A percentile compares a stretch with the other conserved stretches of the same genome.
phyloP scores from a whole-genome alignment of 2,329 filamentous ascomycete species.

The Hortaea werneckii region DNA sequence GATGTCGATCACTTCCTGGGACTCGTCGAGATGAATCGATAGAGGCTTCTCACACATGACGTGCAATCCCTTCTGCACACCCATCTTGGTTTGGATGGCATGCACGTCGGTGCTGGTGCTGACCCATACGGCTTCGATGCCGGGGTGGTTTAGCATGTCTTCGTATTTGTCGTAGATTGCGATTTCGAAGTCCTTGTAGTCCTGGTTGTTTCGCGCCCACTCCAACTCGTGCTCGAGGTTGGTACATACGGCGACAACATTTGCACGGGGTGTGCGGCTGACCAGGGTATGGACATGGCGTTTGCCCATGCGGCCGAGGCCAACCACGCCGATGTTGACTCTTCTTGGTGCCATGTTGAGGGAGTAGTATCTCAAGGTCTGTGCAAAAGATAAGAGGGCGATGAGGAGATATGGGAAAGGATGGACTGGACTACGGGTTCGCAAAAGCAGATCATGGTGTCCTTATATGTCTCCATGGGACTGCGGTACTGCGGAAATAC shows the following conservation, averaged over 20 bases:
- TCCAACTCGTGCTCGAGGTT: conserved; percentile 8
- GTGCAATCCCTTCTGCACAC: conserved; percentile 44
- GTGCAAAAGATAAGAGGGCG: no score
- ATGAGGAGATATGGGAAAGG: no score
- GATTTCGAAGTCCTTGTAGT: conserved; percentile 28
- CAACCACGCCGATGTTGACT: conserved; percentile 33
- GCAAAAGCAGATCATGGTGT: no score
- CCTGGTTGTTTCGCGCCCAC: conserved; percentile 34
- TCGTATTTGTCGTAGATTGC: conserved; percentile 45
- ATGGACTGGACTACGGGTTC: no score
- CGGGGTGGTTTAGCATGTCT: conserved; percentile 46
- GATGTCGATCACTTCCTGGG: conserved; percentile 19
- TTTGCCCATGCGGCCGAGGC: conserved; percentile 45
- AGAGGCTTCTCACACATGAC: conserved; percentile 47
- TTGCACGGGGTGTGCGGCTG: conserved; percentile 35
- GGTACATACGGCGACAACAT: conserved; percentile 41
- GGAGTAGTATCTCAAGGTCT: no score
- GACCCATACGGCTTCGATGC: conserved; percentile 45
- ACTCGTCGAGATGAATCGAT: conserved; percentile 16
- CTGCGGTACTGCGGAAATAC: no score
- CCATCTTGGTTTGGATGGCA: conserved; percentile 46
- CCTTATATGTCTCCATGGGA: no score
- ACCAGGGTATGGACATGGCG: conserved; percentile 43
- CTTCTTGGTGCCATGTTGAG: not conserved
- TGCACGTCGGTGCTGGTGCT: conserved; percentile 44